Base-by-base conservation (phyloP, 1,284 basidiomycete species). In the Ceratobasidium sp. region DNA sequence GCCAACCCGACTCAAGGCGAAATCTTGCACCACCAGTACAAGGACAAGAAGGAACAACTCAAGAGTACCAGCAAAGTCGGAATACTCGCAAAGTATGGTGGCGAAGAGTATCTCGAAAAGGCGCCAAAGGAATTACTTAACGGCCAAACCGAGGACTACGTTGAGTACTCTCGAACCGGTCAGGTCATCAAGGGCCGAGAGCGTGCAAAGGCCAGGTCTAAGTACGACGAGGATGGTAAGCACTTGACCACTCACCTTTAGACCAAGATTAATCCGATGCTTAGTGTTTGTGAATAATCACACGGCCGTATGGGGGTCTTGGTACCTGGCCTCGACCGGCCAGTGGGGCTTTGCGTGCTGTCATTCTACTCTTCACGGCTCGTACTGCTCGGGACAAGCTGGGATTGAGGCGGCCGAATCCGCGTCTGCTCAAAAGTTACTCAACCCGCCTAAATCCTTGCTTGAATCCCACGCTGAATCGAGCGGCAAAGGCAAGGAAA, bases 1-100 rank as follows among this genome's bases (percentile, higher is more conserved):
- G 93, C 97, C 53, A 98, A 98, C 75, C 96, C 96, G 0, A 99
- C 95, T 0, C 92, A 96, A 72, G 95, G 96, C 70, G 90, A 98
- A 79, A 83, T 96, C 29, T 83, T 98, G 53, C 96, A 96, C 78
- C 85, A 90, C 50, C 92, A 98, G 76, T 98, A 92, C 82, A 86
- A 87, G 74, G 83, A 95, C 75, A 96, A 94, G 84, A 98, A 95
- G 80, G 94, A 96, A 73, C 87, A 92, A 75, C 82, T 96, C 57
- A 94, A 93, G 78, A 93, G 94, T 74, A 87, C 88, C 43, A 92
- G 86, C 49, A 94, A 96, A 80, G 87, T 88, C 72, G 90, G 91
- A 75, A 94, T 98, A 60, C 82, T 98, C 64, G 87, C 86, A 49
- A 92, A 87, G 79, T 99, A 99, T 74, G 97, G 97, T 62, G 97